phyloP scores from a whole-genome alignment of 2,329 filamentous ascomycete species.

The Aphanocladium album region DNA sequence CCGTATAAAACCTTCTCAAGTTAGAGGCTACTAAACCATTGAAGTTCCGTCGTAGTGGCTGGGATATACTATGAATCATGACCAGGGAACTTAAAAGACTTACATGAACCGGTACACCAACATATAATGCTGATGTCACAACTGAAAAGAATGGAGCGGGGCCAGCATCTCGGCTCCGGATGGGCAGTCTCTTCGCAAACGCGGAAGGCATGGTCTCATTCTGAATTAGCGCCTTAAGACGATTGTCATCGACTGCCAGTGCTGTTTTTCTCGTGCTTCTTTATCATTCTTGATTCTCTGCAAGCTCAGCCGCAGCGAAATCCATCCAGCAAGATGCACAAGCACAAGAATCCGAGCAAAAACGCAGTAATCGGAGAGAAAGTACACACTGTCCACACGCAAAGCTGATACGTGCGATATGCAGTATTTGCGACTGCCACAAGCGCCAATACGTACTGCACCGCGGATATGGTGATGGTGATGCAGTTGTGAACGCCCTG shows the following conservation, averaged over 20 bases:
- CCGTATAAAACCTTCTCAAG: not conserved
- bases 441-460: not conserved
- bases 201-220: not conserved
- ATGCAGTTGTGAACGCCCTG: not conserved
- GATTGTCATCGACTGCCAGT: not conserved
- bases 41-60: not conserved
- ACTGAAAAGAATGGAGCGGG: constrained; percentile 3
- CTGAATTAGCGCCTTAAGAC: not conserved
- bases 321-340: constrained; percentile 1
- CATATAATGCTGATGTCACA: not conserved
- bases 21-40: not conserved
- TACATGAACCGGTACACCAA: constrained; percentile 4
- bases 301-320: not conserved
- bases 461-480: not conserved
- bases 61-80: not conserved
- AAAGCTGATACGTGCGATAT: constrained; percentile 8
- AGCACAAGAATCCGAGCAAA: not conserved
- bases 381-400: constrained; percentile 3
- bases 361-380: not conserved
- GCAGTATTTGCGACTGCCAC: constrained; percentile 4
- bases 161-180: not conserved
- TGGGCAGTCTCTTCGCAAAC: not conserved
- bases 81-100: not conserved
- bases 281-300: not conserved
- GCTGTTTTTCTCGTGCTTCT: not conserved